Conservation (phyloP, 208 protist genomes). For the Phytomonas francai region DNA sequence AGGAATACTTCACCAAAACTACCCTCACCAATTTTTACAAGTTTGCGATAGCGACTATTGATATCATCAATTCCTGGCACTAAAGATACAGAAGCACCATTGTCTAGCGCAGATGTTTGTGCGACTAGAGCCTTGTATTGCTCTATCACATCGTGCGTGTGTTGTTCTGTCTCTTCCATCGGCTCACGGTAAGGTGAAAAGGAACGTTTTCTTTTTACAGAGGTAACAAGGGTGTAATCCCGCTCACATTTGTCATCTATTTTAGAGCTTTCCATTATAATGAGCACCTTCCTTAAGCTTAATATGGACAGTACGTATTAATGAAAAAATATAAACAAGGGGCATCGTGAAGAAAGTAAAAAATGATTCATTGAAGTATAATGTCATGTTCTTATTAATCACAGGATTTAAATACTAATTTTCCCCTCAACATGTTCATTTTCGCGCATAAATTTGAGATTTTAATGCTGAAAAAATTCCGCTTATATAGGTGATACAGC, state of each 20-base stretch:
- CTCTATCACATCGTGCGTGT: neutral
- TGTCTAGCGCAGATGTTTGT: neutral
- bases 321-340: neutral
- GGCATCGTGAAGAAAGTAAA: neutral
- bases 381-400: too few relatives aligned
- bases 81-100: neutral
- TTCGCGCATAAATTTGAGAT: neutral
- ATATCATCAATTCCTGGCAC: slow-evolving; percentile 21
- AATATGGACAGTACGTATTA: neutral
- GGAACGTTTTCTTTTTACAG: neutral
- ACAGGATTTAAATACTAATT: neutral
- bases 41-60: slow-evolving; percentile 41
- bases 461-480: neutral
- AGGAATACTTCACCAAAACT: slow-evolving; percentile 84
- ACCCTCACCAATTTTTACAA: slow-evolving; percentile 80
- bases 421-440: neutral
- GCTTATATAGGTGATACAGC: neutral
- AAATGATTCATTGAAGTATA: neutral
- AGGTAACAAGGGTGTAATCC: neutral
- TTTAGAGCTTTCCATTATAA: neutral
- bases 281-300: neutral
- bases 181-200: neutral
- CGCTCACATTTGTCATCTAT: neutral
- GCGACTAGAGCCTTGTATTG: neutral
- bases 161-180: neutral